Base-by-base conservation (phyloP, 257 asterid species). In the Echites panduratus region DNA sequence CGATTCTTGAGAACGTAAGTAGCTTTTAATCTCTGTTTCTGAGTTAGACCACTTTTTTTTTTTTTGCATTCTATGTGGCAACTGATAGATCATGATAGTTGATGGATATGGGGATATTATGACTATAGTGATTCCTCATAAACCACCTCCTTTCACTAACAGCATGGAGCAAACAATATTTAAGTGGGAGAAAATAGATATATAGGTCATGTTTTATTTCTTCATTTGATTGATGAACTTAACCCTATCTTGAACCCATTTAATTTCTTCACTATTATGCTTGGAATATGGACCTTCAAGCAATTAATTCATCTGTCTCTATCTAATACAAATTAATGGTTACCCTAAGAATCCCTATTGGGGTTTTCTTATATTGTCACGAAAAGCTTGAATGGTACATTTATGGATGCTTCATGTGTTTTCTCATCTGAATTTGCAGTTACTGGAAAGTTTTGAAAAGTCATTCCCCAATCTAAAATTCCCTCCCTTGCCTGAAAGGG, bases 401-500 rank as follows among this genome's bases (percentile, higher is more conserved):
- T 38, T n/a, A 49, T 32, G 47, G 29, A 61, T 70, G 16, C 19
- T 17, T 49, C 47, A 43, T 54, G 6, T n/a, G 4, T 16, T 47
- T 61, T 47, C 70, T 73, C 61, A 19, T n/a, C n/a, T 52, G 22
- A 9, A 32, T 70, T 68, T 19, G 67, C 96, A 91, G 99, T 73
- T 94, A 79, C 68, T 87, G 86, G 87, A 84, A 50, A 85, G 86
- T 75, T 95, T 95, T 50, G 85, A 90, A 77, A 29, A 80, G 65
- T 85, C 96, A 24, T 90, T 88, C 80, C 97, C 98, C 22, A 75
- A 80, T 7, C 77, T 90, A 66, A 83, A 79, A 27, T 92, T 92
- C 75, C 99, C 99, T 54, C 87, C 96, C 14, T 72, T 90, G 79
- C 99, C 99, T 0, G 94, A 86, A 76, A 86, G 97, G 29, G 99